phyloP scores from a whole-genome alignment of 176 grass and related monocot genomes.

The Oryza glaberrima region DNA sequence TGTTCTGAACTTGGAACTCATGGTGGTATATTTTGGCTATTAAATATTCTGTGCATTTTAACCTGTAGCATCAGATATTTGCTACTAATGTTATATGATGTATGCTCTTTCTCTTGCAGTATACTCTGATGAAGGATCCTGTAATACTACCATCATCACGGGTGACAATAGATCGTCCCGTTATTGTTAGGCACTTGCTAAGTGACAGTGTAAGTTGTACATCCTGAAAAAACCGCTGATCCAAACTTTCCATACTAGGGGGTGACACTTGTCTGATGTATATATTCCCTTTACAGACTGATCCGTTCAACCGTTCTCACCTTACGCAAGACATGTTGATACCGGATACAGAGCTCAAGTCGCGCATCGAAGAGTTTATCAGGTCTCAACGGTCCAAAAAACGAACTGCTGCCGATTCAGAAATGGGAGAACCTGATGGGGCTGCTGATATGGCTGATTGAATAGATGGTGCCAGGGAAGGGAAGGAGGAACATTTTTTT shows the following conservation, averaged over 20 bases:
- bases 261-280: slow-evolving; percentile 20
- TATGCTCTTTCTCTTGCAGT: slow-evolving; percentile 49
- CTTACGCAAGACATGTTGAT: slow-evolving; percentile 97
- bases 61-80: slow-evolving; percentile 14
- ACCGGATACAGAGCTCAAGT: slow-evolving; percentile 73
- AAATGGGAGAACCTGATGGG: slow-evolving; percentile 41
- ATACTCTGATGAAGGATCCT: slow-evolving; percentile 95
- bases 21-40: background rate
- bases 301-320: slow-evolving; percentile 95
- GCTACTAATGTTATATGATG: background rate
- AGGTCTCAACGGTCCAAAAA: slow-evolving; percentile 64
- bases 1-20: background rate
- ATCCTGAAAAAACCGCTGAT: slow-evolving; percentile 1
- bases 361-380: slow-evolving; percentile 75
- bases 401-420: slow-evolving; percentile 9
- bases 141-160: slow-evolving; percentile 90
- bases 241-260: background rate
- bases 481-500: background rate
- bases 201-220: slow-evolving; percentile 75
- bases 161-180: slow-evolving; percentile 73
- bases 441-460: slow-evolving; percentile 53
- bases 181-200: slow-evolving; percentile 94
- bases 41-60: slow-evolving; percentile 7
- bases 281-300: slow-evolving; percentile 55
- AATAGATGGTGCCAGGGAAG: slow-evolving; percentile 23